Evolutionary conservation across 306 rosid species (phyloP), one percentile per base, ranked within the genome.

Genomic region (Chamaecrista fasciculata): DNA sequence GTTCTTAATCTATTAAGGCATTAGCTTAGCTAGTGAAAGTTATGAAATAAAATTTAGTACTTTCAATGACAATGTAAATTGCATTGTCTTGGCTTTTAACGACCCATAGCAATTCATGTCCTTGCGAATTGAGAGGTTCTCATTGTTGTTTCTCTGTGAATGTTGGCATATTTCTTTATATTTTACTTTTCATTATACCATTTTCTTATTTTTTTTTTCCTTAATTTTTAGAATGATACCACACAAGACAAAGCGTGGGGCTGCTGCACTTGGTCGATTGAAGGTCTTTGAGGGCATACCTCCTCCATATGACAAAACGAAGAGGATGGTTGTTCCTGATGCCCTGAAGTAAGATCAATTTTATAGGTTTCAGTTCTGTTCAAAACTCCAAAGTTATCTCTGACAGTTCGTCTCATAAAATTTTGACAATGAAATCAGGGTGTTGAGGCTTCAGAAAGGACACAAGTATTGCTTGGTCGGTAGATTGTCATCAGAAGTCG

Each of bases 281-380:
- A 82, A 82, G 67, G 83, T 70, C 10, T 82, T 37, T 21, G 83
- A 82, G 50, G 86, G 86, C 6, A 50, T 82, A 19, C 86, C 81
- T 10, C 67, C 76, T 0, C 83, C 83, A 1, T 82, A 70, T 43
- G 86, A 78, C 47, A 75, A 75, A 77, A 31, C 9, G 18, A 82
- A 78, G 81, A 75, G 76, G 67, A 78, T 78, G 86, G 83, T 82
- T 34, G 67, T 78, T 29, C 86, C 86, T 4, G 83, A 82, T 59
- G 83, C 83, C 68, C 75, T 82, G 16, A 82, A 82, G 83, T 48
- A 50, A 19, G n/a, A 23, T 11, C 14, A 24, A 16, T 29, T n/a
- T 33, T 33, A 1, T 11, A 24, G 46, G 8, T 57, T 33, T n/a
- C 19, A 0, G 6, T 58, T 53, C 21, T 44, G 26, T 66, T 29